These are phyloP conservation scores for Rhizopogon salebrosus DNA, from an alignment of 768 basidiomycete genomes.

Conservation along the genomic window DNA sequence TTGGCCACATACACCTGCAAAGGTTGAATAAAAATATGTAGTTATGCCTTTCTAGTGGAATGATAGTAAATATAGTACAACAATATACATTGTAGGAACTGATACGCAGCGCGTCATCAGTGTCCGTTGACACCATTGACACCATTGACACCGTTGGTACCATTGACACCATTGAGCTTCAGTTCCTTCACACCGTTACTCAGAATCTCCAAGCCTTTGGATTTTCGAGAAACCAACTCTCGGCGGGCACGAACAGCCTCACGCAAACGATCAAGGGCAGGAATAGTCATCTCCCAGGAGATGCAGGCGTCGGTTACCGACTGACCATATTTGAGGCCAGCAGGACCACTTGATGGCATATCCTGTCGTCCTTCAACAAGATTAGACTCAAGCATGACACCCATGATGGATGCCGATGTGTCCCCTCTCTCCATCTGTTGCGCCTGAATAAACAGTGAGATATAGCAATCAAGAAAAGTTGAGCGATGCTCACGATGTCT, in stretches of 20 bases:
- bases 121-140: background rate
- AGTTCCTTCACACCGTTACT: conserved; percentile 4
- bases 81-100: background rate
- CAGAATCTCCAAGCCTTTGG: conserved; percentile 8
- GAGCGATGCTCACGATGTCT: conserved; percentile 61
- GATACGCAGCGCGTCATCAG: no score
- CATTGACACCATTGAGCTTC: conserved; percentile 11
- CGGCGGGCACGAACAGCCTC: conserved; percentile 80
- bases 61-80: background rate
- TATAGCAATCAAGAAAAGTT: conserved; percentile 8
- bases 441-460: conserved; percentile 40
- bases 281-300: conserved; percentile 84
- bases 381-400: conserved; percentile 95
- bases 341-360: conserved; percentile 67
- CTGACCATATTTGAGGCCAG: conserved; percentile 74
- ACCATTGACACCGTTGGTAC: conserved; percentile 2
- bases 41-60: background rate
- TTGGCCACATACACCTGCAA: background rate
- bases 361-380: conserved; percentile 84
- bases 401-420: conserved; percentile 73
- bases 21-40: background rate
- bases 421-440: conserved; percentile 67
- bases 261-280: conserved; percentile 78
- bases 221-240: conserved; percentile 35
- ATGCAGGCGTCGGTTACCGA: conserved; percentile 89